These are phyloP conservation scores for Fraxinus floribunda DNA, from an alignment of 305 asterid genomes.

Conservation along the genomic window DNA sequence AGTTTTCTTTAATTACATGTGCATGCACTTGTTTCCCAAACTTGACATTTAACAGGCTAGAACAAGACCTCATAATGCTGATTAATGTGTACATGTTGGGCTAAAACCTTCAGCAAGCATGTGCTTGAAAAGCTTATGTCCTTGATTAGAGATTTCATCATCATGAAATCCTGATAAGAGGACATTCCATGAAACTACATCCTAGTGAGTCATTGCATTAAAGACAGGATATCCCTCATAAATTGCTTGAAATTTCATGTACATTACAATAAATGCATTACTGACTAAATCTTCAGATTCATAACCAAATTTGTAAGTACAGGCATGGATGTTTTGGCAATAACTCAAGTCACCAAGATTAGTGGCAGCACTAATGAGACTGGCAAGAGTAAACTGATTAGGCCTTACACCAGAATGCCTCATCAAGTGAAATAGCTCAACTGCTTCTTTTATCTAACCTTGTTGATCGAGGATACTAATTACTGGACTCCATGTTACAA, in stretches of 20 bases:
- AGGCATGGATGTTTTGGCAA: constrained; percentile 74
- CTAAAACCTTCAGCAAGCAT: constrained; percentile 61
- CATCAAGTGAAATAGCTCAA: constrained; percentile 58
- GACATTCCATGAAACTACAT: constrained; percentile 77
- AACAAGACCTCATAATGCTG: too few species aligned
- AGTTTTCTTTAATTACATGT: too few species aligned
- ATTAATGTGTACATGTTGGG: constrained; percentile 33
- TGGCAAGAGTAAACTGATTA: constrained; percentile 73
- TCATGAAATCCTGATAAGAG: constrained; percentile 71
- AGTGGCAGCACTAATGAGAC: constrained; percentile 58
- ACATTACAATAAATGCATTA: too few species aligned
- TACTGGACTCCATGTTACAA: constrained; percentile 77
- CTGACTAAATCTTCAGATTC: too few species aligned
- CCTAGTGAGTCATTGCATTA: constrained; percentile 43
- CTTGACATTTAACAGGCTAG: too few species aligned
- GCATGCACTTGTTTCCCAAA: too few species aligned
- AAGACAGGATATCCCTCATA: neutral
- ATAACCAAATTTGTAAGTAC: constrained; percentile 29
- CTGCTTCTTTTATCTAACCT: constrained; percentile 68
- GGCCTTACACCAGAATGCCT: constrained; percentile 57
- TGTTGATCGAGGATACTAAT: constrained; percentile 70
- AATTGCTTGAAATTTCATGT: too few species aligned
- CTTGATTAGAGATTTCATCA: constrained; percentile 51
- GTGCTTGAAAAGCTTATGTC: constrained; percentile 46
- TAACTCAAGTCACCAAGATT: constrained; percentile 50